phyloP scores from a whole-genome alignment of 495 filamentous ascomycete species.

The Podospora didyma region DNA sequence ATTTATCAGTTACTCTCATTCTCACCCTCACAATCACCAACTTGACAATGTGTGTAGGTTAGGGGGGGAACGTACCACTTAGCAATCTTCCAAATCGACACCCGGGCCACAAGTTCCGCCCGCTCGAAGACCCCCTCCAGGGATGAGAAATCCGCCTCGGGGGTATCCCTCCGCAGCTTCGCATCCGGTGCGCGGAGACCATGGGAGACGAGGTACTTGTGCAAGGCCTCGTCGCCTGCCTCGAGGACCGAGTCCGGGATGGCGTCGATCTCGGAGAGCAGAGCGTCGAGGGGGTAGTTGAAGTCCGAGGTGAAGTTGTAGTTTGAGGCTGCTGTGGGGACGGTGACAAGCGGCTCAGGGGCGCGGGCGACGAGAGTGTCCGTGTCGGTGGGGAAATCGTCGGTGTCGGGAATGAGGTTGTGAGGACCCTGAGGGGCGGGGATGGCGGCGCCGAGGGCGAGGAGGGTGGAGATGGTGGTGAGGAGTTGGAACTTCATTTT shows the following conservation, averaged over 20 bases:
- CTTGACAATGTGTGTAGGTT: not conserved
- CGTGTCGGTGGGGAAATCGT: not conserved
- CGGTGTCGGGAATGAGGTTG: constrained; percentile 11
- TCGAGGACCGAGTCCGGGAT: constrained; percentile 19
- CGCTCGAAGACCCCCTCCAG: not conserved
- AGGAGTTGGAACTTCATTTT: constrained; percentile 24
- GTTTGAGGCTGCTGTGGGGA: not conserved
- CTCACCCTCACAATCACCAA: not conserved
- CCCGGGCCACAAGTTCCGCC: not conserved
- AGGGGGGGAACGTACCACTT: constrained; percentile 1
- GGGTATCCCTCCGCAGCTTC: constrained; percentile 3
- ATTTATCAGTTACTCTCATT: not conserved
- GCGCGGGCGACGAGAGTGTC: not conserved
- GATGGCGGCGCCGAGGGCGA: constrained; percentile 2
- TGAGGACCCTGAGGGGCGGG: constrained; percentile 6
- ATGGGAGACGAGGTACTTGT: constrained; percentile 16
- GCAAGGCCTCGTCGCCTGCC: constrained; percentile 14
- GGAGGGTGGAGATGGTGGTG: constrained; percentile 7
- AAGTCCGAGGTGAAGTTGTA: constrained; percentile 13
- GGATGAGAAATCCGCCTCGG: not conserved
- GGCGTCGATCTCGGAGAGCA: constrained; percentile 9
- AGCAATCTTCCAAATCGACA: constrained; percentile 12
- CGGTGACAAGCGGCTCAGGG: not conserved
- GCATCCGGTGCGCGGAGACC: constrained; percentile 5
- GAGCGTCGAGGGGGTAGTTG: constrained; percentile 10